Percentiles rank a stretch among this genome's conserved stretches.
These are phyloP conservation scores for Penicillium desertorum DNA, from an alignment of 495 filamentous ascomycete species.

Conservation along the genomic window DNA sequence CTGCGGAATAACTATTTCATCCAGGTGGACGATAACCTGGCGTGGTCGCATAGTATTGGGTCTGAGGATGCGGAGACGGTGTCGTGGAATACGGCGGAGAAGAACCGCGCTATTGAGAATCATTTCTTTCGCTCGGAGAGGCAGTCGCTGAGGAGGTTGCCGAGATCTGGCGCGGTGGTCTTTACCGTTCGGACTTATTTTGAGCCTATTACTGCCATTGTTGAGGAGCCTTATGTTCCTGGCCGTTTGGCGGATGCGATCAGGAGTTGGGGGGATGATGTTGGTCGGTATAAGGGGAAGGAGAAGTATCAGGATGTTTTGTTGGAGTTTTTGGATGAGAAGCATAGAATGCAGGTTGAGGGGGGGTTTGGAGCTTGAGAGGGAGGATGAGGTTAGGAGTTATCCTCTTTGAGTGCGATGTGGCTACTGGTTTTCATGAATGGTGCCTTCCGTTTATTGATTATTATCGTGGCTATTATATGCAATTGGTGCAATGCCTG, in stretches of 20 bases:
- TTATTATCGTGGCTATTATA: neutral
- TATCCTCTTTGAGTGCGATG: slow-evolving; percentile 43
- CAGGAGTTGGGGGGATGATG: slow-evolving; percentile 85
- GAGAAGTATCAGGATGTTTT: slow-evolving; percentile 76
- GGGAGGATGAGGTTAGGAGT: slow-evolving; percentile 57
- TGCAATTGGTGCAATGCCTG: too few species aligned
- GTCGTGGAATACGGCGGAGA: slow-evolving; percentile 76
- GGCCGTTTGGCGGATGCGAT: slow-evolving; percentile 70
- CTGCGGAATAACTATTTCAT: slow-evolving; percentile 74
- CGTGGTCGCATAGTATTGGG: slow-evolving; percentile 76
- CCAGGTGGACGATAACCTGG: slow-evolving; percentile 70
- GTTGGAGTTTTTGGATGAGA: slow-evolving; percentile 77
- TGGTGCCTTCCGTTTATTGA: neutral
- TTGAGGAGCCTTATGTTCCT: slow-evolving; percentile 67
- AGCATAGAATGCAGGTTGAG: slow-evolving; percentile 74
- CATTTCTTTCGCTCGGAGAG: slow-evolving; percentile 81
- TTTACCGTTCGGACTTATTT: slow-evolving; percentile 84
- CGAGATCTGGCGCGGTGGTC: slow-evolving; percentile 70
- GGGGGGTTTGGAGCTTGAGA: slow-evolving; percentile 59
- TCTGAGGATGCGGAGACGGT: slow-evolving; percentile 62
- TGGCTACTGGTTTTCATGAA: neutral
- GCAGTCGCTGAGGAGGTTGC: slow-evolving; percentile 72
- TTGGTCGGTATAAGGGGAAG: slow-evolving; percentile 79
- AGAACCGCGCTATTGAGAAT: slow-evolving; percentile 70
- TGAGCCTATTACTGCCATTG: slow-evolving; percentile 64